phyloP scores from a whole-genome alignment of 1,139 yeast genomes.

The Lodderomyces theae region DNA sequence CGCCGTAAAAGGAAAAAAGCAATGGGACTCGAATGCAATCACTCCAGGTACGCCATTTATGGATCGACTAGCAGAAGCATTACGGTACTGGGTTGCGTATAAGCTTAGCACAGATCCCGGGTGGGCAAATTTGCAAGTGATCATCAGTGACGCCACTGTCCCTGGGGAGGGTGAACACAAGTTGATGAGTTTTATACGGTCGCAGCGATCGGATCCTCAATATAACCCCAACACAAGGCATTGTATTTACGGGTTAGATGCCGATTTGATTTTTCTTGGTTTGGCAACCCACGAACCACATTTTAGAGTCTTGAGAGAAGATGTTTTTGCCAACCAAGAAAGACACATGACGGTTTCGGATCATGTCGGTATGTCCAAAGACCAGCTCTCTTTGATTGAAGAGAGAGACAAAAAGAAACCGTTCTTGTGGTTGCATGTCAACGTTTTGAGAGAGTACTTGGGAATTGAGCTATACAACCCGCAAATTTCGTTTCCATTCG shows the following conservation, averaged over 20 bases:
- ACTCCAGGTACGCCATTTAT: conserved; percentile 99
- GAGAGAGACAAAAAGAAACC: conserved; percentile 72
- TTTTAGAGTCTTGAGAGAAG: conserved; percentile 90
- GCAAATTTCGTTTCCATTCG: conserved; percentile 69
- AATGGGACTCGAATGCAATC: conserved; percentile 94
- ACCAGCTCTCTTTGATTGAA: conserved; percentile 52
- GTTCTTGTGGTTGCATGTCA: conserved; percentile 90
- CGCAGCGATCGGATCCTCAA: conserved; percentile 79
- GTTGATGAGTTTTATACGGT: conserved; percentile 89
- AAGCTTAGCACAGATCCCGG: conserved; percentile 85
- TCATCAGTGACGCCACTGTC: conserved; percentile 92
- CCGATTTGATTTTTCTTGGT: conserved; percentile 95
- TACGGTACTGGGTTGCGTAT: conserved; percentile 87
- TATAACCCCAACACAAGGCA: conserved; percentile 89
- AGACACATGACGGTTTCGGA: conserved; percentile 50
- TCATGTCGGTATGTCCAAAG: conserved; percentile 57
- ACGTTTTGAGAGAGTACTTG: conserved; percentile 82
- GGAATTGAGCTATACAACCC: conserved; percentile 78
- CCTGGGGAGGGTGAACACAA: conserved; percentile 99
- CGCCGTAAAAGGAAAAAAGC: conserved; percentile 54
- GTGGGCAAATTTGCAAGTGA: conserved; percentile 82
- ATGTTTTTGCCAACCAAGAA: conserved; percentile 74
- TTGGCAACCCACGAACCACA: conserved; percentile 97
- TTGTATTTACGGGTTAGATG: conserved; percentile 95
- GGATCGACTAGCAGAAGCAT: conserved; percentile 80